Percentiles rank a stretch among this genome's conserved stretches.
Conservation (phyloP, 257 asterid species). For the Nicotiana attenuata region DNA sequence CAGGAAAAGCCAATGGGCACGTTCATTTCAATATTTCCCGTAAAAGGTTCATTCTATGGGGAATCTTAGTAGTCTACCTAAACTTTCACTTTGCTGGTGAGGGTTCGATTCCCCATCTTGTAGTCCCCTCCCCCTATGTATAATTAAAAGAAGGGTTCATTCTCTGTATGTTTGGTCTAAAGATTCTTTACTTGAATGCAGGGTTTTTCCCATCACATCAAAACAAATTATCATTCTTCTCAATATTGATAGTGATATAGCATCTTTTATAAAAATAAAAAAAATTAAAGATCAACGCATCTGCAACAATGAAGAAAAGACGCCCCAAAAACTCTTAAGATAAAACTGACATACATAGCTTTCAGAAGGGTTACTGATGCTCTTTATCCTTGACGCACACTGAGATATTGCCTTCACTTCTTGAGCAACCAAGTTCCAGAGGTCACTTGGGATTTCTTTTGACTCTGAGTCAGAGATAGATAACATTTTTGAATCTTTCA, state of each 20-base stretch:
- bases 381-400: constrained; percentile 57
- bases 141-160: not conserved
- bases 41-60: not conserved
- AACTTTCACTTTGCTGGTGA: not conserved
- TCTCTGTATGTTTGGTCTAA: constrained; percentile 1
- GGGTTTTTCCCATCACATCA: not conserved
- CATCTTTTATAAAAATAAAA: not conserved
- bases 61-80: not conserved
- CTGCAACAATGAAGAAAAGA: not conserved
- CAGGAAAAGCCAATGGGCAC: not conserved
- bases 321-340: constrained; percentile 8
- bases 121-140: not conserved
- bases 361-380: constrained; percentile 34
- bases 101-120: not conserved
- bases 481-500: constrained; percentile 28
- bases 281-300: not conserved
- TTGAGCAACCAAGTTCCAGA: constrained; percentile 54
- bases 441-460: constrained; percentile 47
- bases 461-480: constrained; percentile 47
- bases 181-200: not conserved
- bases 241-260: not conserved
- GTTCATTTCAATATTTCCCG: not conserved
- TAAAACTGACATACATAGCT: constrained; percentile 42
- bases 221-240: not conserved
- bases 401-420: constrained; percentile 90